Percentiles rank a stretch among this genome's conserved stretches.
These are phyloP conservation scores for Catharanthus roseus DNA, from an alignment of 257 asterid species.

Conservation along the genomic window DNA sequence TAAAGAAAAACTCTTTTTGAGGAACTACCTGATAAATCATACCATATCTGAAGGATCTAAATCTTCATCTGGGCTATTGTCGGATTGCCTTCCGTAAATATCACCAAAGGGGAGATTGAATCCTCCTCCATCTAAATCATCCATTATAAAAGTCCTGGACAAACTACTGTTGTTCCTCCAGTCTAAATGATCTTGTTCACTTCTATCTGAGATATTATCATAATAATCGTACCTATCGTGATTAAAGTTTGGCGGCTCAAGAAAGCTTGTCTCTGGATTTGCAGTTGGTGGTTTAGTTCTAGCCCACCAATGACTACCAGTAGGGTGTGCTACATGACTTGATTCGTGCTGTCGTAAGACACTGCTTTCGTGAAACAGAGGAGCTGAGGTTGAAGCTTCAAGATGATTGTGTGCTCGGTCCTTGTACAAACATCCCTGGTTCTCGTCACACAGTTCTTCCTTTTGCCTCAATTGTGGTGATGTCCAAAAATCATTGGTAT, in stretches of 20 bases:
- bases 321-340: conserved; percentile 19
- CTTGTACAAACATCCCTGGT: conserved; percentile 48
- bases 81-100: conserved; percentile 43
- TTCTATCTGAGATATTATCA: conserved; percentile 36
- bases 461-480: conserved; percentile 29
- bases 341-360: conserved; percentile 45
- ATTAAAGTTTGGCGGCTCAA: conserved; percentile 71
- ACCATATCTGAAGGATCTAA: conserved; percentile 41
- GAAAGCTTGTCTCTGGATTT: conserved; percentile 56
- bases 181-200: conserved; percentile 40
- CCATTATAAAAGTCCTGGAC: conserved; percentile 62
- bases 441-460: conserved; percentile 27
- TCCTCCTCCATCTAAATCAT: conserved; percentile 51
- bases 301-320: conserved; percentile 71
- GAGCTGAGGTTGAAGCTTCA: conserved; percentile 73
- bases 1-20: background rate
- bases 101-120: conserved; percentile 77
- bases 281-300: conserved; percentile 31
- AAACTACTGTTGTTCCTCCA: conserved; percentile 39
- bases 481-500: conserved; percentile 33
- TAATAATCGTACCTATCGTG: conserved; percentile 1
- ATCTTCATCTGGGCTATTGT: conserved; percentile 13
- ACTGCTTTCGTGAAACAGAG: conserved; percentile 66
- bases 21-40: conserved; percentile 25
- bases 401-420: conserved; percentile 42